A percentile compares a stretch with the other conserved stretches of the same genome.
Conservation (phyloP, 768 basidiomycete genomes). For the Pisolithus tinctorius region DNA sequence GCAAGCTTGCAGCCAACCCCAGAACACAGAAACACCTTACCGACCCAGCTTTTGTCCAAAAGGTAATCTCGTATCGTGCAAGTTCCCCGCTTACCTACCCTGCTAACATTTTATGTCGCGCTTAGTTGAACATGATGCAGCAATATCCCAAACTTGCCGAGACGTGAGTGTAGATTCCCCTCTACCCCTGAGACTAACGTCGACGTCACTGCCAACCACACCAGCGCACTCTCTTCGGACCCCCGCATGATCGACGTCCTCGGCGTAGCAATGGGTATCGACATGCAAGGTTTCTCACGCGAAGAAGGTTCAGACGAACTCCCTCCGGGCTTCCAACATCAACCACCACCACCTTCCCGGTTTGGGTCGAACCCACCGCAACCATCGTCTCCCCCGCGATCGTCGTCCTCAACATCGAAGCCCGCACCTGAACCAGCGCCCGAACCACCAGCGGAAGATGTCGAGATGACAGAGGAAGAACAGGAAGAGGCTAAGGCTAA, state of each 20-base stretch:
- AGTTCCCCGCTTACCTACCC: background rate
- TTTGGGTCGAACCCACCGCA: slow-evolving; percentile 6
- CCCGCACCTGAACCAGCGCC: slow-evolving; percentile 28
- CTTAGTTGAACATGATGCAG: slow-evolving; percentile 59
- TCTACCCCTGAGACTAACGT: background rate
- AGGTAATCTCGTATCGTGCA: slow-evolving; percentile 28
- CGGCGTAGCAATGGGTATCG: slow-evolving; percentile 89
- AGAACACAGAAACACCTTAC: slow-evolving; percentile 78
- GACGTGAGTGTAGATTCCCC: slow-evolving; percentile 30
- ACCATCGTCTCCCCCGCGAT: slow-evolving; percentile 17
- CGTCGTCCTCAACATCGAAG: slow-evolving; percentile 25
- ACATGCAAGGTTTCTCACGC: slow-evolving; percentile 80
- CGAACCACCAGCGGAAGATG: slow-evolving; percentile 38
- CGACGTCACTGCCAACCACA: slow-evolving; percentile 1
- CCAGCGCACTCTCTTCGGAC: slow-evolving; percentile 56
- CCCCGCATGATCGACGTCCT: slow-evolving; percentile 92
- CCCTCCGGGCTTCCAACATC: slow-evolving; percentile 48
- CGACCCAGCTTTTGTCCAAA: slow-evolving; percentile 77
- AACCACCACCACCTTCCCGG: slow-evolving; percentile 6
- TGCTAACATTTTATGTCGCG: background rate
- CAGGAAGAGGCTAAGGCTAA: slow-evolving; percentile 68
- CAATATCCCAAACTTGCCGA: slow-evolving; percentile 61
- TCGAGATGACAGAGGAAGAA: slow-evolving; percentile 60
- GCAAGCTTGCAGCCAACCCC: slow-evolving; percentile 82
- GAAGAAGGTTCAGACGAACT: slow-evolving; percentile 80